phyloP scores from a whole-genome alignment of 768 basidiomycete species.

The Tylopilus vinaceipallidus region DNA sequence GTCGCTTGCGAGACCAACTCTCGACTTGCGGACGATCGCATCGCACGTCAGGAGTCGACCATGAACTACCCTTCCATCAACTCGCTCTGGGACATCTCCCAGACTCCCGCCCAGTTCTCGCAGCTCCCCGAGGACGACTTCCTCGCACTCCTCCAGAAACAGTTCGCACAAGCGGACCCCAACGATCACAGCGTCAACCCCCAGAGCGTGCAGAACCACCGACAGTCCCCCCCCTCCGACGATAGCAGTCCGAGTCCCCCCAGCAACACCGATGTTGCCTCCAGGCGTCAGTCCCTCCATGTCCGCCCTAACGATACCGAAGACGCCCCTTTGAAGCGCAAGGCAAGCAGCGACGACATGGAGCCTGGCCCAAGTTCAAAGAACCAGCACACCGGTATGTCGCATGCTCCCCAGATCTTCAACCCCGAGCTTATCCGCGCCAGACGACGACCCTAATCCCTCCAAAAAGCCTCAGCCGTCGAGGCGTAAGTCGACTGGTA shows the following conservation, averaged over 20 bases:
- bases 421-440: background rate
- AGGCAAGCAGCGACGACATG: slow-evolving; percentile 65
- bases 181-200: slow-evolving; percentile 54
- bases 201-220: slow-evolving; percentile 45
- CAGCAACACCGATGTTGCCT: slow-evolving; percentile 36
- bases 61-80: slow-evolving; percentile 41
- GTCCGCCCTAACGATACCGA: slow-evolving; percentile 36
- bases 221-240: slow-evolving; percentile 58
- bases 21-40: slow-evolving; percentile 4
- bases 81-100: slow-evolving; percentile 68
- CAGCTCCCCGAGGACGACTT: slow-evolving; percentile 75
- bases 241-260: slow-evolving; percentile 81
- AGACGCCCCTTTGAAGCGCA: slow-evolving; percentile 66
- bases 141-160: slow-evolving; percentile 72
- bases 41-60: slow-evolving; percentile 10
- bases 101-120: slow-evolving; percentile 51
- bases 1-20: background rate
- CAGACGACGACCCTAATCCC: slow-evolving; percentile 25
- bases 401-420: slow-evolving; percentile 1
- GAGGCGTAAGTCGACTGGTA: slow-evolving; percentile 43
- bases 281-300: slow-evolving; percentile 18
- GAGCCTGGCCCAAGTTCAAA: slow-evolving; percentile 68
- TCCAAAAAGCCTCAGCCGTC: slow-evolving; percentile 25
- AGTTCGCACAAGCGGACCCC: slow-evolving; percentile 47
- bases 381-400: slow-evolving; percentile 60